Conservation (phyloP, 2,329 filamentous ascomycete species). For the Cytospora mali region DNA sequence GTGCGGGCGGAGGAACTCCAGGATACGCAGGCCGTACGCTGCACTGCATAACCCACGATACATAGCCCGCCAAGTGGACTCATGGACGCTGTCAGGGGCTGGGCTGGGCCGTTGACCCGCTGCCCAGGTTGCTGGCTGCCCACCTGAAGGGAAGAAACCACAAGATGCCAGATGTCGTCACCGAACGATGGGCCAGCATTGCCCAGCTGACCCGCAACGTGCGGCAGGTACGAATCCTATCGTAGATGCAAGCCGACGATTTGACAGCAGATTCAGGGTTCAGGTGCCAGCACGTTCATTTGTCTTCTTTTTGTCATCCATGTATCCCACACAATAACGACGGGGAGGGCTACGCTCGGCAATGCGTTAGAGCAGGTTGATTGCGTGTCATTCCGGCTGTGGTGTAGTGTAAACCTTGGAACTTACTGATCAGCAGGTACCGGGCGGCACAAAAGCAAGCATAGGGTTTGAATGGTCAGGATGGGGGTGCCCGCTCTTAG, state of each 20-base stretch:
- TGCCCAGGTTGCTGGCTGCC: no score
- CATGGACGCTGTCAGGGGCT: slow-evolving; percentile 11
- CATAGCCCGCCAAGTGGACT: slow-evolving; percentile 2
- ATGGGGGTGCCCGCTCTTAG: slow-evolving; percentile 24
- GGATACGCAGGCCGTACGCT: no score
- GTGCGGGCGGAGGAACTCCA: no score
- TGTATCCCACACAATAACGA: no score
- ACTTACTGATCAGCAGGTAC: slow-evolving; percentile 25
- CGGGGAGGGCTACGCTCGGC: no score
- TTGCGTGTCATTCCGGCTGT: not conserved
- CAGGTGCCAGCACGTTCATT: no score
- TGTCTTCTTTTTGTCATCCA: not conserved
- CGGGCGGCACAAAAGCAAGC: slow-evolving; percentile 3
- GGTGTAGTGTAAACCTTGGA: not conserved
- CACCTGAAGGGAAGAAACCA: not conserved
- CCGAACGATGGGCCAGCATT: slow-evolving; percentile 4
- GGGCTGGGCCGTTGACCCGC: slow-evolving; percentile 2
- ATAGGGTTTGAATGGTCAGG: slow-evolving; percentile 4
- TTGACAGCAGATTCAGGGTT: not conserved
- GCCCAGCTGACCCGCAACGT: slow-evolving; percentile 17
- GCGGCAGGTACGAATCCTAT: not conserved
- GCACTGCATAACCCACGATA: not conserved
- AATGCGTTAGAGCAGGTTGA: no score
- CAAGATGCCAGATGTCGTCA: slow-evolving; percentile 10
- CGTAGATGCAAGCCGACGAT: not conserved